A percentile compares a stretch with the other conserved stretches of the same genome.
phyloP scores from a whole-genome alignment of 2,329 filamentous ascomycete species.

The Cadophora sp. region DNA sequence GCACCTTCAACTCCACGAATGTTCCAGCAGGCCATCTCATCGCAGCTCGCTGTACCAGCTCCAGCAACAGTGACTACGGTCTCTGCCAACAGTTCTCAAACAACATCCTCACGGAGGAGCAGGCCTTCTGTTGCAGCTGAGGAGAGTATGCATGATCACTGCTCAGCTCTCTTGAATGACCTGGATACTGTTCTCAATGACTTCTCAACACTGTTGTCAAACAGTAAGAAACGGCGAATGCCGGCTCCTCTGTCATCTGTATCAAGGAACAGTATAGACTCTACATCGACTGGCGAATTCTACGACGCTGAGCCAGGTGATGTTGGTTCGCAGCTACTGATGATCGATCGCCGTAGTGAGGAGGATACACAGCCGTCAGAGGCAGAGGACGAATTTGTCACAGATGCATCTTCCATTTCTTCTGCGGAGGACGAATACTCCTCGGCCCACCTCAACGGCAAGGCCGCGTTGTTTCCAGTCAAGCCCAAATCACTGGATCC shows the following conservation, averaged over 20 bases:
- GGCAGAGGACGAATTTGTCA: constrained; percentile 54
- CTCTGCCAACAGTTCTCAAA: constrained; percentile 33
- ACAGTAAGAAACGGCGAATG: constrained; percentile 79
- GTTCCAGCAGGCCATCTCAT: constrained; percentile 35
- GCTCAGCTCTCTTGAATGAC: constrained; percentile 82
- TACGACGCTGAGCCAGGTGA: constrained; percentile 85
- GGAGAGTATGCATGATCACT: constrained; percentile 80
- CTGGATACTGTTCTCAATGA: constrained; percentile 84
- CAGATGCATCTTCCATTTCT: constrained; percentile 63
- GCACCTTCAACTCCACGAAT: constrained; percentile 39
- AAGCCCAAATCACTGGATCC: constrained; percentile 80
- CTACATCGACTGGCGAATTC: constrained; percentile 84
- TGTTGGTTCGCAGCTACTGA: constrained; percentile 70
- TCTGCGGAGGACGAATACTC: constrained; percentile 62
- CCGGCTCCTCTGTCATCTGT: constrained; percentile 58
- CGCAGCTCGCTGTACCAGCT: constrained; percentile 41
- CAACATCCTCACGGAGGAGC: constrained; percentile 29
- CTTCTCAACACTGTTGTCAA: constrained; percentile 77
- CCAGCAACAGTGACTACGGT: constrained; percentile 35
- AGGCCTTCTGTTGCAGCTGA: constrained; percentile 49
- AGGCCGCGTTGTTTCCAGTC: constrained; percentile 75
- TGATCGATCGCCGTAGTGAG: constrained; percentile 76
- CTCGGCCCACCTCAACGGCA: constrained; percentile 56
- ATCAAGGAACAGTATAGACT: constrained; percentile 74
- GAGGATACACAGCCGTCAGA: constrained; percentile 67